Evolutionary conservation across 441 rosid genomes (phyloP).

Genomic region (Jatropha multifida): DNA sequence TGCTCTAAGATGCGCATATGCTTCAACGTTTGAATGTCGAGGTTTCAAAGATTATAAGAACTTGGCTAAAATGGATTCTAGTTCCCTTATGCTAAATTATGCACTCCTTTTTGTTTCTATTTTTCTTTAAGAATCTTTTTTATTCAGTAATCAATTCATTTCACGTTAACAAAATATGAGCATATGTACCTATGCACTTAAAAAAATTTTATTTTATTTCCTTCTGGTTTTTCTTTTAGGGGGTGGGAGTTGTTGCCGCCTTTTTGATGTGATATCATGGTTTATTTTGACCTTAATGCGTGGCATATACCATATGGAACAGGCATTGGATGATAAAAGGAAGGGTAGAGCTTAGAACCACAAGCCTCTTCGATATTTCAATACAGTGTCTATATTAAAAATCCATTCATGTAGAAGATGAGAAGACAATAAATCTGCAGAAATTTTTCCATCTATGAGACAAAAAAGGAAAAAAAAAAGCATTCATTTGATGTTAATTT

Average conservation of each 20-base stretch:
- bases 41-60: not conserved
- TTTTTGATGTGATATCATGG: not conserved
- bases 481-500: constrained; percentile 2
- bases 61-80: not conserved
- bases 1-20: not conserved
- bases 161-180: not conserved
- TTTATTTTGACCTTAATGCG: constrained; percentile 4
- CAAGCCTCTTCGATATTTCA: not conserved
- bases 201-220: not conserved
- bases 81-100: not conserved
- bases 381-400: constrained; percentile 9
- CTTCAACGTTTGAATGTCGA: not conserved
- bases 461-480: not conserved
- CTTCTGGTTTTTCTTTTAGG: not conserved
- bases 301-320: constrained; percentile 22
- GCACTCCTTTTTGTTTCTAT: not conserved
- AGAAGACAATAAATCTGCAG: constrained; percentile 28
- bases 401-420: constrained; percentile 26
- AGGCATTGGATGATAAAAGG: constrained; percentile 79
- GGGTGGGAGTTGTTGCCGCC: not conserved
- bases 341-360: constrained; percentile 53
- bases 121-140: not conserved
- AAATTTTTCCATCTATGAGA: constrained; percentile 11
- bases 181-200: not conserved
- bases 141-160: not conserved